Base-by-base conservation (phyloP, 1,284 basidiomycete species). In the Salmacisia buchloeana region DNA sequence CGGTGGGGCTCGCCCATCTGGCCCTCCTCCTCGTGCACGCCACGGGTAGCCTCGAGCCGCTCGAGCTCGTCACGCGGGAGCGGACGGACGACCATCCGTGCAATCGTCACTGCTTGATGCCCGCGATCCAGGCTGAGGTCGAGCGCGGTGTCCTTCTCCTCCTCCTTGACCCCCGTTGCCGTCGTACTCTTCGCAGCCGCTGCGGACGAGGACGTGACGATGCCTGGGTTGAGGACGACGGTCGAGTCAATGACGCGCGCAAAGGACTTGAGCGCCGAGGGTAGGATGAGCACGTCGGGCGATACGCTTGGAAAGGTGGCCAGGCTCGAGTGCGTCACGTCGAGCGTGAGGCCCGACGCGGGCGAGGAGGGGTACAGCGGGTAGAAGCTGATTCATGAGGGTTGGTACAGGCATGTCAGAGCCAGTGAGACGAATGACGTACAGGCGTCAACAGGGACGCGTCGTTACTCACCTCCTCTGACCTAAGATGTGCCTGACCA, bases 371-470 rank as follows among this genome's bases (percentile, higher is more conserved):
- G 94, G 78, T 94, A 97, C 49, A 97, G 80, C 0, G 96, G 96
- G 80, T 98, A 99, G 82, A 97, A 96, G 75, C 89, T 93, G 72
- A n/a, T n/a, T n/a, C n/a, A n/a, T n/a, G n/a, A n/a, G n/a, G n/a
- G n/a, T n/a, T n/a, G n/a, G n/a, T n/a, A n/a, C n/a, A n/a, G n/a
- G n/a, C n/a, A n/a, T n/a, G n/a, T n/a, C n/a, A n/a, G n/a, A n/a
- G n/a, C n/a, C n/a, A n/a, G n/a, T n/a, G n/a, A n/a, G n/a, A n/a
- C n/a, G n/a, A n/a, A n/a, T n/a, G n/a, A n/a, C n/a, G n/a, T n/a
- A n/a, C n/a, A n/a, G n/a, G n/a, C n/a, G n/a, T n/a, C n/a, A n/a
- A n/a, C n/a, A n/a, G n/a, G n/a, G n/a, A n/a, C n/a, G n/a, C n/a
- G n/a, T n/a, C n/a, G n/a, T n/a, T n/a, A 33, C 49, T 45, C 66